These are phyloP conservation scores for Aureobasidium sp. DNA, from an alignment of 2,329 filamentous ascomycete genomes.

Conservation along the genomic window DNA sequence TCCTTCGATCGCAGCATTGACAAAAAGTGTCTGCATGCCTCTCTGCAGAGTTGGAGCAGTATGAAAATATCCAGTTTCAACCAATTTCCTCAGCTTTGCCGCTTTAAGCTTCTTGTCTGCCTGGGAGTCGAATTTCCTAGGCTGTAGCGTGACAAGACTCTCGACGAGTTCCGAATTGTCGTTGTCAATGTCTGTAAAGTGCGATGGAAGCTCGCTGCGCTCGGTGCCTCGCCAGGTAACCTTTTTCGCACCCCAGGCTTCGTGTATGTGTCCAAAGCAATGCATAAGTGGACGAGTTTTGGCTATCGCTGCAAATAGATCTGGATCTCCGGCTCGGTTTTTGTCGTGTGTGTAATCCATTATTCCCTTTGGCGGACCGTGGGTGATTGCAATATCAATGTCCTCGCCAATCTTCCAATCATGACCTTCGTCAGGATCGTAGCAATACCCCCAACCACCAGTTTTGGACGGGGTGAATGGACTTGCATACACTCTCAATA, in stretches of 20 bases:
- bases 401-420: slow-evolving; percentile 22
- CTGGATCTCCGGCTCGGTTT: slow-evolving; percentile 33
- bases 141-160: not conserved
- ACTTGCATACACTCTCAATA: slow-evolving; percentile 44
- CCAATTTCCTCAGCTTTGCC: not conserved
- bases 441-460: slow-evolving; percentile 47
- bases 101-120: not conserved
- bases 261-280: slow-evolving; percentile 54
- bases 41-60: slow-evolving; percentile 23
- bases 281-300: slow-evolving; percentile 40
- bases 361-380: slow-evolving; percentile 29
- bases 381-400: slow-evolving; percentile 34
- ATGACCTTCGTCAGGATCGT: slow-evolving; percentile 21
- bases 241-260: slow-evolving; percentile 49
- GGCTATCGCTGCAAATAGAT: slow-evolving; percentile 41
- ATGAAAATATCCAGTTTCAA: not conserved
- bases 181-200: not conserved
- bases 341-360: slow-evolving; percentile 21
- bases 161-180: not conserved
- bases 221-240: slow-evolving; percentile 41
- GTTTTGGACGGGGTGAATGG: slow-evolving; percentile 47
- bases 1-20: slow-evolving; percentile 51
- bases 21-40: slow-evolving; percentile 47
- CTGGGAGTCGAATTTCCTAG: not conserved
- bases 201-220: not conserved